Evolutionary conservation across 169 alveolate genomes (phyloP), one percentile per base, ranked within the genome.

Genomic region (Eimeria acervulina): DNA sequence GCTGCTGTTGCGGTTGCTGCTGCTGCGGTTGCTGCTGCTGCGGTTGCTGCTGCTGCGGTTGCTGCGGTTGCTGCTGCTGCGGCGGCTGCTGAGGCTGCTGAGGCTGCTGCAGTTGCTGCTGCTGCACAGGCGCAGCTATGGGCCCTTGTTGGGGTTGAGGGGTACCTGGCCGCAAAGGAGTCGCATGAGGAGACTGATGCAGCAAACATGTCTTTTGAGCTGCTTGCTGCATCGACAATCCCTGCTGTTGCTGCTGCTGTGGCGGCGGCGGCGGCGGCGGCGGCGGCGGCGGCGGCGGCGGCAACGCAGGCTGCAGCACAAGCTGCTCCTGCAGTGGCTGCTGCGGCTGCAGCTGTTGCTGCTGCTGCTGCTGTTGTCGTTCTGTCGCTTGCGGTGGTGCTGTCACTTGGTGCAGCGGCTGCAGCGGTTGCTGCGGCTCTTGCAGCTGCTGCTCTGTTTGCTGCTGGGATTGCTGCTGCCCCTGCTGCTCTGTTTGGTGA

Each of bases 401-500:
- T 47, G 55, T 47, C 55, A 47, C 55, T 23, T 55, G 66, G n/a
- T 7, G 66, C 26, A 19, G 66, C 66, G 17, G 66, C 66, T 55
- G 66, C 5, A 19, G 66, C 26, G 17, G 5, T 55, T 55, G 66
- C 66, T 55, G 66, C n/a, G 17, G 26, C 26, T 55, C 26, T 33
- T 26, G 80, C 80, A n/a, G 80, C 38, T 68, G 40, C 13, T n/a
- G 80, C 80, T 31, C 44, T 28, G 38, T 12, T 28, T 68, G 80
- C 80, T 68, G 80, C 44, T n/a, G 38, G 1, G 12, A 28, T 21
- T 26, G 80, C 38, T 28, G 80, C 80, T 31, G 80, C 38, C 47
- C 15, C 80, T 68, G 80, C 80, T 68, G 80, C 44, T 63, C 76
- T 19, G n/a, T n/a, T n/a, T n/a, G n/a, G n/a, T n/a, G n/a, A n/a